Evolutionary conservation across 2,329 filamentous ascomycete species (phyloP).

Genomic region (Exophiala bonariae): DNA sequence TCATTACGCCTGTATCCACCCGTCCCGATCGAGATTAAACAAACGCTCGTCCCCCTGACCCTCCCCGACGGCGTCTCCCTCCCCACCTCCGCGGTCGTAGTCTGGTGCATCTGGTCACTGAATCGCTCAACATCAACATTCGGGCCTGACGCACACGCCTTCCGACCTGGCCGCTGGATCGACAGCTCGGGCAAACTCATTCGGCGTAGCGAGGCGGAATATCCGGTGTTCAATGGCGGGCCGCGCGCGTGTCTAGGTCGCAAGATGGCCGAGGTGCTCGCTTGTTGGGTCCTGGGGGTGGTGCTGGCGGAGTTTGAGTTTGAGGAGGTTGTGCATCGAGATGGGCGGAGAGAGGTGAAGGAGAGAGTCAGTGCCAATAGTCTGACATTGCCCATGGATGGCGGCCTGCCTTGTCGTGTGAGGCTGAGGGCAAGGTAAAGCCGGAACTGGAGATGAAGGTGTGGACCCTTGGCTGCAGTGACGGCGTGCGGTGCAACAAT

Average conservation of each 20-base stretch:
- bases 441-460: too few relatives aligned
- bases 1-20: slow-evolving; percentile 62
- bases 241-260: slow-evolving; percentile 62
- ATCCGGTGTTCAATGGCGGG: slow-evolving; percentile 68
- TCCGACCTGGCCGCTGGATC: slow-evolving; percentile 58
- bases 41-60: slow-evolving; percentile 52
- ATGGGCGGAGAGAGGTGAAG: slow-evolving; percentile 36
- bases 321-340: slow-evolving; percentile 29
- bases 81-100: slow-evolving; percentile 53
- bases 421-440: slow-evolving; percentile 4
- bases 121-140: slow-evolving; percentile 58
- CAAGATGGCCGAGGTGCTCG: slow-evolving; percentile 64
- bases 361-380: slow-evolving; percentile 61
- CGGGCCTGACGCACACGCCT: slow-evolving; percentile 57
- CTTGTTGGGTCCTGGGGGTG: slow-evolving; percentile 55
- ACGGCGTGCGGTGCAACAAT: too few relatives aligned
- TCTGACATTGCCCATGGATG: slow-evolving; percentile 64
- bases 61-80: slow-evolving; percentile 48
- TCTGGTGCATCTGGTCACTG: slow-evolving; percentile 67
- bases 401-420: slow-evolving; percentile 50
- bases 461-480: too few relatives aligned
- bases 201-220: slow-evolving; percentile 51
- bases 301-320: slow-evolving; percentile 56
- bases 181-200: slow-evolving; percentile 37
- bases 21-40: slow-evolving; percentile 66